A percentile compares a stretch with the other conserved stretches of the same genome.
phyloP scores from a whole-genome alignment of 352 stramenopile species.

The Blastocystis sp. region DNA sequence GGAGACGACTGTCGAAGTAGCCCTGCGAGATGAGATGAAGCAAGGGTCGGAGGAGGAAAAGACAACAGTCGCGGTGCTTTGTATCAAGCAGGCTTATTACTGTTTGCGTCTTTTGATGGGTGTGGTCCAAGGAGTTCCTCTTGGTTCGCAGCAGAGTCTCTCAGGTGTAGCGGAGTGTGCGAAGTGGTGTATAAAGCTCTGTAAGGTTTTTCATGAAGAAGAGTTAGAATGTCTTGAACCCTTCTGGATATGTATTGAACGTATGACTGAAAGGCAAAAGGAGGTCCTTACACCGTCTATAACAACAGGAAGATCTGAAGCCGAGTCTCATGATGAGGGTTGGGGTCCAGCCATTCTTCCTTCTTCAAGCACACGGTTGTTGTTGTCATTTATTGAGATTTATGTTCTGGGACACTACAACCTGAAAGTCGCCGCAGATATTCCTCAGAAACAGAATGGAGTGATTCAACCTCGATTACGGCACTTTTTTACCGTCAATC shows the following conservation, averaged over 20 bases:
- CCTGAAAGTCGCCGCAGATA: not conserved
- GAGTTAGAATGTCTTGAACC: not conserved
- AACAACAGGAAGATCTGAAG: not conserved
- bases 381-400: constrained; percentile 54
- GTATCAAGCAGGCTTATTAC: not conserved
- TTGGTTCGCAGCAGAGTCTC: not conserved
- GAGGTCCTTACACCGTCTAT: not conserved
- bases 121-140: not conserved
- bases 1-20: constrained; percentile 23
- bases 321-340: not conserved
- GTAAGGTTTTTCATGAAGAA: not conserved
- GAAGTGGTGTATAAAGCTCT: constrained; percentile 56
- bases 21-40: constrained; percentile 29
- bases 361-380: not conserved
- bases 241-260: constrained; percentile 13
- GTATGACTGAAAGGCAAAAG: not conserved
- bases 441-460: not conserved
- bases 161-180: constrained; percentile 47
- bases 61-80: not conserved
- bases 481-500: not conserved
- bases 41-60: not conserved
- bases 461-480: constrained; percentile 17
- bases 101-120: constrained; percentile 22
- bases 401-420: constrained; percentile 23
- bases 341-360: not conserved